Conservation (phyloP, 2,329 filamentous ascomycete genomes). For the Leptographium wingfieldii region DNA sequence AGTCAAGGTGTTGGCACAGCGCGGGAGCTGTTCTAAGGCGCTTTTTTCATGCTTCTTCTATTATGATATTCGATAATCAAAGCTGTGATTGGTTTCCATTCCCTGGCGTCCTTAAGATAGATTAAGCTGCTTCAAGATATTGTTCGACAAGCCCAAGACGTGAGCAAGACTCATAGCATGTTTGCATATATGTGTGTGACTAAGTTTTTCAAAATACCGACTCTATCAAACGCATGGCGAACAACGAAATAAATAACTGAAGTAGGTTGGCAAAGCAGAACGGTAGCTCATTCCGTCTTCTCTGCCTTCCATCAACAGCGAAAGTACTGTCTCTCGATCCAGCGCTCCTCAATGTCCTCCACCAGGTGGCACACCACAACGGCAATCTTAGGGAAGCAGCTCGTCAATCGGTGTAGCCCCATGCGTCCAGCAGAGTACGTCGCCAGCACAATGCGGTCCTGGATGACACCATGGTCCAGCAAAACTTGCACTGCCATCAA, state of each 20-base stretch:
- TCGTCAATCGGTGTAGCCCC: conserved; percentile 72
- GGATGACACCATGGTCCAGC: conserved; percentile 79
- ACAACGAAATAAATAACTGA: background rate
- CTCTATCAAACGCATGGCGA: background rate
- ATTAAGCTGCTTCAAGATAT: background rate
- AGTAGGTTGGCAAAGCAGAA: background rate
- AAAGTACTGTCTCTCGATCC: conserved; percentile 84
- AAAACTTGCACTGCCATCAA: conserved; percentile 96
- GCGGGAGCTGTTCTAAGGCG: background rate
- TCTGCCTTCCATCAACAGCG: conserved; percentile 46
- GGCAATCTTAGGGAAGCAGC: conserved; percentile 76
- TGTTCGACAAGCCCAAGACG: background rate
- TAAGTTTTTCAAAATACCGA: too few relatives aligned
- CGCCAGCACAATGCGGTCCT: conserved; percentile 79
- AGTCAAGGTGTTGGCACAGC: background rate
- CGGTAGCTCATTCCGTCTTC: background rate
- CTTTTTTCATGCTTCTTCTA: too few relatives aligned
- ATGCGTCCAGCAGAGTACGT: conserved; percentile 81
- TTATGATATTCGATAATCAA: background rate
- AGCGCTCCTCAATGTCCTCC: conserved; percentile 70
- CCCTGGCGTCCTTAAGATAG: background rate
- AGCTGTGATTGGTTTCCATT: background rate
- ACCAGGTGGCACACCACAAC: conserved; percentile 78
- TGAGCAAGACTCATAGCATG: background rate
- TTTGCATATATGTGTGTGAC: background rate